Conservation (phyloP, 495 filamentous ascomycete genomes). For the Penicillium pulvis region DNA sequence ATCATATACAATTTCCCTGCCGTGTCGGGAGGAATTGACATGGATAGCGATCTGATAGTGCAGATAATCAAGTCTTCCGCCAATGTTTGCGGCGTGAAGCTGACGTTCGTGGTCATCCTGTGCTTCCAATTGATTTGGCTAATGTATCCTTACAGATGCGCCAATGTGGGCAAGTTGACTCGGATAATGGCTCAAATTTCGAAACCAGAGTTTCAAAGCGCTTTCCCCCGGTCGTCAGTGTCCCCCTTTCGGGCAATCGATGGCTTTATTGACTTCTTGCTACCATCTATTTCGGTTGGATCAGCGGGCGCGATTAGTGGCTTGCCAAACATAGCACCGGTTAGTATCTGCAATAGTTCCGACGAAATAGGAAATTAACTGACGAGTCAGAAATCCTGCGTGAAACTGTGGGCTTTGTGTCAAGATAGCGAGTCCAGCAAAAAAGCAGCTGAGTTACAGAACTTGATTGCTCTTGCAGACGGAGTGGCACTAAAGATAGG, state of each 20-base stretch:
- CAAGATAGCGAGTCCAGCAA: neutral
- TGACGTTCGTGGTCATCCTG: neutral
- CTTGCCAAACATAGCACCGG: conserved; percentile 10
- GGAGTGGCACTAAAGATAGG: conserved; percentile 8
- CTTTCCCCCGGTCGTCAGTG: neutral
- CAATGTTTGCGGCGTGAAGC: conserved; percentile 8
- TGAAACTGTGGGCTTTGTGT: conserved; percentile 8
- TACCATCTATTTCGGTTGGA: conserved; percentile 8
- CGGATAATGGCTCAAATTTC: conserved; percentile 8
- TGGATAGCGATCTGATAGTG: conserved; percentile 11
- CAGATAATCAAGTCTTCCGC: conserved; percentile 5
- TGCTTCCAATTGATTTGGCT: neutral
- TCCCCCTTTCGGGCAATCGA: conserved; percentile 6
- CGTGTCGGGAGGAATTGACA: conserved; percentile 9
- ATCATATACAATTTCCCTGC: conserved; percentile 11
- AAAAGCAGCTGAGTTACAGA: conserved; percentile 7
- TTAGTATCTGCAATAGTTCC: neutral
- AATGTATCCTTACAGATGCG: neutral
- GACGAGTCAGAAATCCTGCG: conserved; percentile 7
- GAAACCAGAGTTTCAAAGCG: conserved; percentile 1
- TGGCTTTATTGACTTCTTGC: conserved; percentile 12
- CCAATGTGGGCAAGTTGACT: conserved; percentile 10
- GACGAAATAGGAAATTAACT: neutral
- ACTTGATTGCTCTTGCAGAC: conserved; percentile 12
- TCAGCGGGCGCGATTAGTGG: conserved; percentile 10